A percentile compares a stretch with the other conserved stretches of the same genome.
phyloP scores from a whole-genome alignment of 1,284 basidiomycete genomes.

The Pisolithus thermaeus region DNA sequence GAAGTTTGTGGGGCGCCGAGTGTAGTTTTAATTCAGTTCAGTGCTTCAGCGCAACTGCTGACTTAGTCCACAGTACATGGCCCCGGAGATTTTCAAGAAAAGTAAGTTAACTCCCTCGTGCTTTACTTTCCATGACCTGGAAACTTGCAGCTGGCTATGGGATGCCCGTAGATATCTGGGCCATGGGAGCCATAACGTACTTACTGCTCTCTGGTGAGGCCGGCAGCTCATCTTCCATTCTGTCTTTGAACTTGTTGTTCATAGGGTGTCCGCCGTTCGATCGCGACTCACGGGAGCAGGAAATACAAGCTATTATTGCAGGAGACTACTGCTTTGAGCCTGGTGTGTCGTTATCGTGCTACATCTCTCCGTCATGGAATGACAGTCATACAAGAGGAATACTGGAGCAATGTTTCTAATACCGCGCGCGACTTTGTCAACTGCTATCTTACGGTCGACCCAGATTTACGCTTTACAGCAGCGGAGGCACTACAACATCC shows the following conservation, averaged over 20 bases:
- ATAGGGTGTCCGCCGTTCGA: slow-evolving; percentile 88
- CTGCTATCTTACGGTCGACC: slow-evolving; percentile 81
- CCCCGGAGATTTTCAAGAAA: slow-evolving; percentile 97
- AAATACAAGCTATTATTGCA: slow-evolving; percentile 89
- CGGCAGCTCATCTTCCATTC: neutral
- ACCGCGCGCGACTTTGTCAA: slow-evolving; percentile 80
- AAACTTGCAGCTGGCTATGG: slow-evolving; percentile 71
- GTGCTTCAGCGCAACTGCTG: slow-evolving; percentile 1
- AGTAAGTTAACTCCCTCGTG: slow-evolving; percentile 41
- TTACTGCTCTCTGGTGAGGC: slow-evolving; percentile 75
- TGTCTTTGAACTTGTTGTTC: slow-evolving; percentile 1
- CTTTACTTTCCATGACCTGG: neutral
- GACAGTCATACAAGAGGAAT: slow-evolving; percentile 47
- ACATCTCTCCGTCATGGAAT: neutral
- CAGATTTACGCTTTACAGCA: slow-evolving; percentile 71
- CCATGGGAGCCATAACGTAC: slow-evolving; percentile 94
- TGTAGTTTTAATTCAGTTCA: slow-evolving; percentile 32
- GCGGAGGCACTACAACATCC: slow-evolving; percentile 41
- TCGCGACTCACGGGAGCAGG: slow-evolving; percentile 78
- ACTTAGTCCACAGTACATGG: slow-evolving; percentile 73
- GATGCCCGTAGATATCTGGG: slow-evolving; percentile 96
- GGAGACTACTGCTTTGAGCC: slow-evolving; percentile 94
- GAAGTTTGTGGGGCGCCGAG: slow-evolving; percentile 94
- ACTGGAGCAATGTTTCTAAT: slow-evolving; percentile 81
- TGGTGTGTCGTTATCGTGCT: slow-evolving; percentile 25